Evolutionary conservation across 192 early-diverging fungal species (phyloP), one percentile per base, ranked within the genome.

Genomic region (Neocallimastix lanati): DNA sequence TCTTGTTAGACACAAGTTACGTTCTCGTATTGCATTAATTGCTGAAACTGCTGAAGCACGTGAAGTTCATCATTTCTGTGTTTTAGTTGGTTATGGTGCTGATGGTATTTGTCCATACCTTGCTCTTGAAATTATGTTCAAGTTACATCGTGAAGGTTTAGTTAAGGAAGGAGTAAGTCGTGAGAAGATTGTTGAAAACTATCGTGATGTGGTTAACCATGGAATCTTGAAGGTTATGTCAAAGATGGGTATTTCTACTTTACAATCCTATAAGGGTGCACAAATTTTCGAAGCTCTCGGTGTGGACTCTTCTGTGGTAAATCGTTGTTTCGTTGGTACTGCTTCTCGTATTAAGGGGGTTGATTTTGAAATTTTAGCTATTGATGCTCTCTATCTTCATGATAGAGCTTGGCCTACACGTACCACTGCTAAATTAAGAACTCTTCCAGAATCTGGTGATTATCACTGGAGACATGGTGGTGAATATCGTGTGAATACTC

Each of bases 141-240:
- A 98, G 87, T 85, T 97, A 30, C 92, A 93, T 79, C 93, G 95
- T 78, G 95, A 98, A 83, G 89, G 91, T 27, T 85, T 96, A 3
- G 85, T 90, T 76, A 83, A 81, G 50, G 29, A 86, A 21, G 88
- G 90, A 12, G 81, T 93, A 30, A 82, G 92, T 21, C 87, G 88
- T 9, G 91, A 91, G 13, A 85, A 93, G 83, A 86, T 96, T 28
- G 84, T 94, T 77, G 86, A 86, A 83, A 96, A 95, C 87, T 99
- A 90, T 87, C 90, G 92, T 80, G 90, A 93, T 83, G 95, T 94
- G 2, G 86, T 92, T 30, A 94, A 96, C 82, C 94, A 99, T 85
- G 97, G 97, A 84, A 94, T 98, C 83, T 88, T 92, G 76, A 99
- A 99, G 86, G 96, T 99, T 78, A 99, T 98, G 96, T 97, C 96